A percentile compares a stretch with the other conserved stretches of the same genome.
phyloP scores from a whole-genome alignment of 2,329 filamentous ascomycete species.

The Diaporthe sp. region DNA sequence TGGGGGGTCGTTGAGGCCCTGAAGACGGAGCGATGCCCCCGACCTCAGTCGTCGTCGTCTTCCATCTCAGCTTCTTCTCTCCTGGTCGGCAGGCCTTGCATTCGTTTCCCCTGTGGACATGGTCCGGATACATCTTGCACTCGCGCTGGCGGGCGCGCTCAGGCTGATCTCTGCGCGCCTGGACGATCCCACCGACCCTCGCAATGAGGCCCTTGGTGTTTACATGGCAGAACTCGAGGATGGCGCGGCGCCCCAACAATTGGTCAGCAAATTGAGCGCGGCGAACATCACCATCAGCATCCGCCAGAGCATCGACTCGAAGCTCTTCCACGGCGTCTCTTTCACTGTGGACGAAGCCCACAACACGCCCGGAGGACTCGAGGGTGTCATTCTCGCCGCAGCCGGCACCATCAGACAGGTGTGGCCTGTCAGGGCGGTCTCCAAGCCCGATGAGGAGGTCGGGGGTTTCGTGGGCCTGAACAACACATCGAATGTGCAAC shows the following conservation, averaged over 20 bases:
- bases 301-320: neutral
- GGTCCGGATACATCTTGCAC: neutral
- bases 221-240: slow-evolving; percentile 21
- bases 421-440: slow-evolving; percentile 1
- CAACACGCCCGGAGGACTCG: neutral
- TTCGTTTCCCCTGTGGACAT: neutral
- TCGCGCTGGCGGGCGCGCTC: neutral
- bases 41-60: neutral
- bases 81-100: neutral
- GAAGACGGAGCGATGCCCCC: neutral
- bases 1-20: neutral
- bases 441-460: neutral
- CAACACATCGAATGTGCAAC: neutral
- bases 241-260: neutral
- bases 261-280: neutral
- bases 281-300: slow-evolving; percentile 8
- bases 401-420: neutral
- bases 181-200: neutral
- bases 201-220: neutral
- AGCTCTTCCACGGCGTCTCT: slow-evolving; percentile 7
- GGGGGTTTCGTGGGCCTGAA: neutral
- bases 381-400: neutral
- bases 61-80: neutral
- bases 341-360: neutral
- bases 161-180: neutral